Evolutionary conservation across 2,329 filamentous ascomycete genomes (phyloP), one percentile per base, ranked within the genome.

Genomic region (Venturia asperata): DNA sequence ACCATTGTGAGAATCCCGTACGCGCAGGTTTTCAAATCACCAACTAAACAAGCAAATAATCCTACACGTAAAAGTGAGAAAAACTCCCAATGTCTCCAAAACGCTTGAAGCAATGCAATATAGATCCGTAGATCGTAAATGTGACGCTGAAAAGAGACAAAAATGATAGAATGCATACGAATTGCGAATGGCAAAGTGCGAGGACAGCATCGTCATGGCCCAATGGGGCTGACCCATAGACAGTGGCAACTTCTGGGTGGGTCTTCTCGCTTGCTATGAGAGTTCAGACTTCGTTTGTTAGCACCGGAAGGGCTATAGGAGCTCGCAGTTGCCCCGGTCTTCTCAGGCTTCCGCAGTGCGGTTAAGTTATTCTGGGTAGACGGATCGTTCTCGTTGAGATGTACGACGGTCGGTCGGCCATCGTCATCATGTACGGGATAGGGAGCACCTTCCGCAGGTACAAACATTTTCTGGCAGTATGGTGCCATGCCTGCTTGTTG

Each of bases 391-490:
- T 81, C 79, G 66, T 77, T 71, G 13, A 81, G 70, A 65, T 70
- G 67, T 24, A 80, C 69, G 19, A 71, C 72, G 58, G 79, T 74
- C 3, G 73, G 72, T 6, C 74, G 68, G 37, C 74, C 74, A 55
- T 74, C 71, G 24, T 66, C 67, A 64, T 75, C 72, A 0, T 69
- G 67, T 34, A 74, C 73, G 43, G 73, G 72, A 39, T 77, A 73
- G 42, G 82, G 72, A 10, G 73, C 69, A 39, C 82, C 81, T 68
- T 85, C 77, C 61, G 81, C 74, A 64, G 85, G 75, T 15, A 89
- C 78, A 67, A 83, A 77, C 80, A 87, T 87, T 71, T 87, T 82
- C 70, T 87, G 80, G 70, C 87, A 89, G 72, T 87, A 88, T 0
- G 86, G 82, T 62, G 78, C 70, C 19, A 64, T 30, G 1, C 27